phyloP scores from a whole-genome alignment of 2,329 filamentous ascomycete genomes.

The Calonectria crousiana region DNA sequence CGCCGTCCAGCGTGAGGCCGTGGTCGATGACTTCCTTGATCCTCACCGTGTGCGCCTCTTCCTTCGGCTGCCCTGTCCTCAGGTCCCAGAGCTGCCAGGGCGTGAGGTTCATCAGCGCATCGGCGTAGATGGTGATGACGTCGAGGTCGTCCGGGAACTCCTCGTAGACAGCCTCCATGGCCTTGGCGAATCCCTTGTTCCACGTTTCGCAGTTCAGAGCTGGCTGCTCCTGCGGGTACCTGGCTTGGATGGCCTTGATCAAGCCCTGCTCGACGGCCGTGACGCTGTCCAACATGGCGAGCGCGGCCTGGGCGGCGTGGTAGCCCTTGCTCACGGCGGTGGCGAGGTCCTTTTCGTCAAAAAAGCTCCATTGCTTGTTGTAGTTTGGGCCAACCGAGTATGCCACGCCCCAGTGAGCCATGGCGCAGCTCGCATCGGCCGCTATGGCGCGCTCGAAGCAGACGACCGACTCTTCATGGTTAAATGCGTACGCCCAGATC shows the following conservation, averaged over 20 bases:
- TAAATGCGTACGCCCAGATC: constrained; percentile 82
- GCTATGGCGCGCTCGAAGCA: constrained; percentile 74
- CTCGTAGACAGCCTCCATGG: constrained; percentile 53
- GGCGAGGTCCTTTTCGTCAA: constrained; percentile 70
- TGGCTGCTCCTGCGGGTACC: constrained; percentile 66
- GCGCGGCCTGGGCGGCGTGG: constrained; percentile 16
- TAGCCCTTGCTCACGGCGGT: constrained; percentile 20
- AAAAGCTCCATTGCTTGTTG: constrained; percentile 81
- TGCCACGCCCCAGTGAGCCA: constrained; percentile 78
- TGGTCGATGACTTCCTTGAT: constrained; percentile 48
- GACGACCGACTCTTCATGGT: constrained; percentile 76
- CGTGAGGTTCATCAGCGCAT: constrained; percentile 61
- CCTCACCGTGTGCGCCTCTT: constrained; percentile 44
- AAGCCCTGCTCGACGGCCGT: constrained; percentile 66
- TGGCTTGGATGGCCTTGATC: constrained; percentile 69
- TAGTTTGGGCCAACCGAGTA: constrained; percentile 81
- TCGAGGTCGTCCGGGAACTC: constrained; percentile 55
- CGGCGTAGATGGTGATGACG: constrained; percentile 51
- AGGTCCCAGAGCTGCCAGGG: constrained; percentile 61
- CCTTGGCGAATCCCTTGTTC: constrained; percentile 50
- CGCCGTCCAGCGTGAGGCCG: constrained; percentile 59
- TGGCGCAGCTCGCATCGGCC: constrained; percentile 66
- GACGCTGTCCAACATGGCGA: background rate
- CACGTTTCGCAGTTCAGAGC: constrained; percentile 59
- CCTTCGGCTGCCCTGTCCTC: constrained; percentile 47